phyloP scores from a whole-genome alignment of 441 rosid species.

The Pelargonium citronellum region DNA sequence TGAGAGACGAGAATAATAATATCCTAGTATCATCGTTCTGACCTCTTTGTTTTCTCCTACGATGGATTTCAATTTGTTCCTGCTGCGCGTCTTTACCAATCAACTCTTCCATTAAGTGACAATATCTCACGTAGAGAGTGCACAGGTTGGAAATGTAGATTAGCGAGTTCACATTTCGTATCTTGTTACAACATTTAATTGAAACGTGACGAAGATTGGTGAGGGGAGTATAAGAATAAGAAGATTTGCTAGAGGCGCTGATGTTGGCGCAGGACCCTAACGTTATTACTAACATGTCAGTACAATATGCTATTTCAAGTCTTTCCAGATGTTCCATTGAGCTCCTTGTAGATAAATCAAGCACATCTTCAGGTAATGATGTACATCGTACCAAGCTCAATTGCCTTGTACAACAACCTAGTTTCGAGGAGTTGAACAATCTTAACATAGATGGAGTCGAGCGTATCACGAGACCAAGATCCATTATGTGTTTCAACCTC shows the following conservation, averaged over 20 bases:
- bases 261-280: too few relatives aligned
- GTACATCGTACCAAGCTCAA: not conserved
- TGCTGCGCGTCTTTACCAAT: not conserved
- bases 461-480: not conserved
- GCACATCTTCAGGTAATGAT: not conserved
- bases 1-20: not conserved
- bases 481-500: not conserved
- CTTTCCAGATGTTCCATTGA: not conserved
- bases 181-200: too few relatives aligned
- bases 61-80: too few relatives aligned
- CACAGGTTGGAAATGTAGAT: not conserved
- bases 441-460: not conserved
- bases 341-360: not conserved
- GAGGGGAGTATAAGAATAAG: too few relatives aligned
- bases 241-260: too few relatives aligned
- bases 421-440: not conserved
- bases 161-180: not conserved
- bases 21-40: not conserved
- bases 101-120: not conserved
- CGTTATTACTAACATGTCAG: not conserved
- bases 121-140: not conserved
- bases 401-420: not conserved
- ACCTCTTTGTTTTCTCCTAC: too few relatives aligned
- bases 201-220: not conserved
- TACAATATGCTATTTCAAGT: not conserved